Evolutionary conservation across 2,329 filamentous ascomycete genomes (phyloP), one percentile per base, ranked within the genome.

Genomic region (Sarocladiaceae sp.): DNA sequence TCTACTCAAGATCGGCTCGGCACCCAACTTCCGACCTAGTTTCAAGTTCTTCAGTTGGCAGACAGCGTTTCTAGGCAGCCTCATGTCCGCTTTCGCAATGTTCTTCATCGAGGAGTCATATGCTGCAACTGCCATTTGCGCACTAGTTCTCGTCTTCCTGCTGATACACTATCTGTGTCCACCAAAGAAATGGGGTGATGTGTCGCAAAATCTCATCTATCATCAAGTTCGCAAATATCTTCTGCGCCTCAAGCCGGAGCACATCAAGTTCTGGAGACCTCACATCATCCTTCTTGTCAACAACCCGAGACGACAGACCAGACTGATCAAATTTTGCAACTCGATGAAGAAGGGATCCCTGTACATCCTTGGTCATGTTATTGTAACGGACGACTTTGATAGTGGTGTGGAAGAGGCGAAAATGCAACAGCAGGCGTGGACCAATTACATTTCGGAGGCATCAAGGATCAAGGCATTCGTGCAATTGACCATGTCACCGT

Each of bases 251-350:
- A 85, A 83, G 48, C 89, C 90, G 31, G 90, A 96, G 60, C 90
- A 96, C 64, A 91, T 96, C 67, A 96, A 96, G 62, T 96, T 95
- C 65, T 96, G 91, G 90, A 79, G 90, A 50, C 90, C 90, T 1
- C 90, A 95, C 58, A 92, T 96, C 39, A 80, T 96, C 46, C 76
- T 96, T 0, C 80, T 96, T 51, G 83, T 94, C 57, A 94, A 93
- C 63, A 83, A 94, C 60, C 87, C 90, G 3, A 79, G 90, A n/a
- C 80, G 79, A 5, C 88, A 94, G 64, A 90, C 88, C 51, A 86
- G 88, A 37, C 78, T 96, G 36, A 93, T 96, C 2, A 88, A 92
- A 54, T 96, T 96, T 59, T 96, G 90, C 69, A 96, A 96, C 65
- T 91, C 89, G 0, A 72, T 96, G 65, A 96, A 96, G 65, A 96